A percentile compares a stretch with the other conserved stretches of the same genome.
Evolutionary conservation across 805 yeast species (phyloP).

Genomic region (Wickerhamomyces rabaulensis): DNA sequence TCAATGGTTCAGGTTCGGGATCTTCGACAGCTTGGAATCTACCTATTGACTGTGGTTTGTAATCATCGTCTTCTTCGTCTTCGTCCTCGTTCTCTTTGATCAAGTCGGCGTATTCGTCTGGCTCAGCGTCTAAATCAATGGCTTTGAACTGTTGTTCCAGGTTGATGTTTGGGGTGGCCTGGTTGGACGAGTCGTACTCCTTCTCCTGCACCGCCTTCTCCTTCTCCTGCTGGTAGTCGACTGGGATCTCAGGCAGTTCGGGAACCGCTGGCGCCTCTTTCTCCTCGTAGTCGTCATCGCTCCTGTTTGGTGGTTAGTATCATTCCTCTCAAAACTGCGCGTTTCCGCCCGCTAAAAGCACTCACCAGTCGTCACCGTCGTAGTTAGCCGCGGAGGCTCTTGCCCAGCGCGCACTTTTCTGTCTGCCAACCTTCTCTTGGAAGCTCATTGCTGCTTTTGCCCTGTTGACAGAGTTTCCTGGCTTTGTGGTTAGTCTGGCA

Average conservation of each 20-base stretch:
- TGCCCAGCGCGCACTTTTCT: constrained; percentile 37
- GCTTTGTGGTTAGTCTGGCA: background rate
- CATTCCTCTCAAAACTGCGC: background rate
- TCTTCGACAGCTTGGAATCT: constrained; percentile 7
- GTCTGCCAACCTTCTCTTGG: constrained; percentile 27
- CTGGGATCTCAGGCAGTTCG: constrained; percentile 1
- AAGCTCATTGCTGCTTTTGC: constrained; percentile 10
- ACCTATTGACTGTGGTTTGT: constrained; percentile 9
- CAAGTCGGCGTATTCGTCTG: constrained; percentile 11
- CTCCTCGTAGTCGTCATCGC: constrained; percentile 16
- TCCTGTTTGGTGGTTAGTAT: constrained; percentile 10
- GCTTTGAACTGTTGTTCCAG: constrained; percentile 1
- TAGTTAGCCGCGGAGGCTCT: constrained; percentile 35
- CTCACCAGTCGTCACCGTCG: constrained; percentile 37
- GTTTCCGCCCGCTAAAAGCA: background rate
- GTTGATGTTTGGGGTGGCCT: constrained; percentile 3
- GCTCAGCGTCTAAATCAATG: constrained; percentile 6
- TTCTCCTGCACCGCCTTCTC: background rate
- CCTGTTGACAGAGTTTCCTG: too few species aligned
- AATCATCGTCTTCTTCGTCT: constrained; percentile 22
- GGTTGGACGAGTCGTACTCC: background rate
- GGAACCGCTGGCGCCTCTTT: constrained; percentile 4
- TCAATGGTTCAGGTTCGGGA: background rate
- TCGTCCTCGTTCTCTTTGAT: constrained; percentile 17
- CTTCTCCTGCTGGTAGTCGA: background rate